These are phyloP conservation scores for Gossypium ekmanianum DNA, from an alignment of 345 rosid species.

Conservation along the genomic window DNA sequence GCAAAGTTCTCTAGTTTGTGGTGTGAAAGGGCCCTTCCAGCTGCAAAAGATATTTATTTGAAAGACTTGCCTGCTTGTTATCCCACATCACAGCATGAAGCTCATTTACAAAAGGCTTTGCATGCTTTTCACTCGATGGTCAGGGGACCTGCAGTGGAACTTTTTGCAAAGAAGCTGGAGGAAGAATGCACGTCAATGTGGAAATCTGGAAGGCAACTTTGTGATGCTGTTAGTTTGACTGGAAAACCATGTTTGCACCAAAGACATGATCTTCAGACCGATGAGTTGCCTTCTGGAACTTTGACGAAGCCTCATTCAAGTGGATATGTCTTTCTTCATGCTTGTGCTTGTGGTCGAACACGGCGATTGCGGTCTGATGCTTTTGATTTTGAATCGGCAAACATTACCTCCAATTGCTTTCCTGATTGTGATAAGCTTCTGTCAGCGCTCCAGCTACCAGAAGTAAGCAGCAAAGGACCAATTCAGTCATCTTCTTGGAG, in stretches of 20 bases:
- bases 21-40: constrained; percentile 74
- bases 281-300: constrained; percentile 26
- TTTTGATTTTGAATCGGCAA: constrained; percentile 75
- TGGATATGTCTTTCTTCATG: constrained; percentile 75
- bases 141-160: constrained; percentile 65
- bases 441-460: constrained; percentile 51
- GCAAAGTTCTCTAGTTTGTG: constrained; percentile 61
- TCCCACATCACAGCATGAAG: constrained; percentile 65
- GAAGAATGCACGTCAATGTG: constrained; percentile 72
- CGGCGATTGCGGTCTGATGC: constrained; percentile 58
- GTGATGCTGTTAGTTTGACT: constrained; percentile 87
- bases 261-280: constrained; percentile 42
- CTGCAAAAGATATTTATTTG: constrained; percentile 73
- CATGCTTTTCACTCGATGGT: constrained; percentile 64
- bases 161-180: constrained; percentile 55
- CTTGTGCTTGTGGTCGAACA: constrained; percentile 86
- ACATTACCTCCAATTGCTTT: constrained; percentile 44
- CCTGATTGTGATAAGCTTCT: constrained; percentile 69
- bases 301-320: constrained; percentile 57
- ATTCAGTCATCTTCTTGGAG: constrained; percentile 67
- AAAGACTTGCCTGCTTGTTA: constrained; percentile 67
- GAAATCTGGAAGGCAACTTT: constrained; percentile 81
- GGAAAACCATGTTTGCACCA: constrained; percentile 80
- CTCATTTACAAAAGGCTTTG: constrained; percentile 58
- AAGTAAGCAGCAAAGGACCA: constrained; percentile 38